Evolutionary conservation across 495 filamentous ascomycete genomes (phyloP).

Genomic region (Achaetomiella virescens): DNA sequence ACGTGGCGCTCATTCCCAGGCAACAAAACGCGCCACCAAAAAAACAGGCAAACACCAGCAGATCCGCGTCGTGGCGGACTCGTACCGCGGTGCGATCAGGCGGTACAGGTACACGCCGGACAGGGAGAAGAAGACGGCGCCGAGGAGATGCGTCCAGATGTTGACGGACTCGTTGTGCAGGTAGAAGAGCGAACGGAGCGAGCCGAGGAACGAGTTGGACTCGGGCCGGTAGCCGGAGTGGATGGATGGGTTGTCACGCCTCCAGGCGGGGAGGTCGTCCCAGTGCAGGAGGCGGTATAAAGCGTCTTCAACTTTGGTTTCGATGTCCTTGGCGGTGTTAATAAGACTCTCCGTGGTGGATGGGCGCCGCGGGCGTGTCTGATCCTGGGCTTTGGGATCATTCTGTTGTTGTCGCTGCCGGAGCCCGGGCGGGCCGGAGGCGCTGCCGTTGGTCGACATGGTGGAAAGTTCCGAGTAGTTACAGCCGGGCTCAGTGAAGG

Average conservation of each 20-base stretch:
- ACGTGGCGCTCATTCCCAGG: constrained; percentile 80
- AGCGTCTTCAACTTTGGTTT: constrained; percentile 23
- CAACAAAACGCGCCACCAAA: constrained; percentile 70
- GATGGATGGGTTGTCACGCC: constrained; percentile 44
- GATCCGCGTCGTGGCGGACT: constrained; percentile 57
- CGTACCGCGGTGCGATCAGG: constrained; percentile 59
- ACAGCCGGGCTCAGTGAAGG: too few relatives aligned
- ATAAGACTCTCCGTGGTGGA: constrained; percentile 31
- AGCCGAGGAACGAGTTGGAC: constrained; percentile 33
- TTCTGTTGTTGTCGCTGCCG: constrained; percentile 7
- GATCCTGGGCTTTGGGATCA: neutral
- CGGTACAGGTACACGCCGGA: constrained; percentile 28
- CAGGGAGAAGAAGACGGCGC: constrained; percentile 45
- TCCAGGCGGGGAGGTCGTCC: constrained; percentile 42
- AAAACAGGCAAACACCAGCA: constrained; percentile 69
- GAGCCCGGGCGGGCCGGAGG: constrained; percentile 5
- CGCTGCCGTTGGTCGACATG: constrained; percentile 1
- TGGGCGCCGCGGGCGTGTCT: constrained; percentile 10
- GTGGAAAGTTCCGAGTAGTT: too few relatives aligned
- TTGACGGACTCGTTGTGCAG: constrained; percentile 89
- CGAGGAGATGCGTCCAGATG: constrained; percentile 82
- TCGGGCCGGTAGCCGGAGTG: constrained; percentile 35
- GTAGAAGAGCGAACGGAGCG: constrained; percentile 31
- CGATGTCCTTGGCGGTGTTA: constrained; percentile 21
- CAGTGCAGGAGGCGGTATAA: constrained; percentile 27